Conservation (phyloP, 495 filamentous ascomycete species). For the Podospora fimiseda region DNA sequence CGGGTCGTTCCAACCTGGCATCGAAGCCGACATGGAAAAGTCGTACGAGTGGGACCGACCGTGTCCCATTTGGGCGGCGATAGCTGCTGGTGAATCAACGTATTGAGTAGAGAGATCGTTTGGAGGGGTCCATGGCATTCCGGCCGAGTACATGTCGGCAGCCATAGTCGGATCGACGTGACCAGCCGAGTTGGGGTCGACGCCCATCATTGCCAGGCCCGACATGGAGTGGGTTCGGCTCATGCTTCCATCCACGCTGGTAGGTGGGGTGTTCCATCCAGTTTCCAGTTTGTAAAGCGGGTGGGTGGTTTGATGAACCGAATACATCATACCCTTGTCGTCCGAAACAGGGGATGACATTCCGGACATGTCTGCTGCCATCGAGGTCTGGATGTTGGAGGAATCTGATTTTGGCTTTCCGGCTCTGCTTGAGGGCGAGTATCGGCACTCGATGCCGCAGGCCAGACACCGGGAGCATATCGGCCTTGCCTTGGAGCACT, state of each 20-base stretch:
- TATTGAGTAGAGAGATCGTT: slow-evolving; percentile 27
- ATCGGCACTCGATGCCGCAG: slow-evolving; percentile 41
- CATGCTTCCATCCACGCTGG: slow-evolving; percentile 30
- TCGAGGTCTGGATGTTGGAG: slow-evolving; percentile 20
- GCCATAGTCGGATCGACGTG: slow-evolving; percentile 26
- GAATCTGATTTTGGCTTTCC: slow-evolving; percentile 39
- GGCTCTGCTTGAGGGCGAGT: slow-evolving; percentile 45
- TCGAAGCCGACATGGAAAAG: slow-evolving; percentile 26
- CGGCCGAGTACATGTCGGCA: slow-evolving; percentile 27
- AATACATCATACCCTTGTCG: slow-evolving; percentile 23
- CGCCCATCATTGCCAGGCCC: slow-evolving; percentile 26
- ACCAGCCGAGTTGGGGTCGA: slow-evolving; percentile 21
- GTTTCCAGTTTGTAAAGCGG: slow-evolving; percentile 26
- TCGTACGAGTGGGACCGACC: slow-evolving; percentile 32
- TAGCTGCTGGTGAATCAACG: slow-evolving; percentile 26
- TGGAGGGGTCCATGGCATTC: slow-evolving; percentile 34
- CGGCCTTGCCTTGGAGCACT: slow-evolving; percentile 46
- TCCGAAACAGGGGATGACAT: slow-evolving; percentile 20
- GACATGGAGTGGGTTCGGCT: slow-evolving; percentile 32
- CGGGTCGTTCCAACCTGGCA: slow-evolving; percentile 16
- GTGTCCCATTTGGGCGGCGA: slow-evolving; percentile 17
- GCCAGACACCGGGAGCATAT: slow-evolving; percentile 44
- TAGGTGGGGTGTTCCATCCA: slow-evolving; percentile 31
- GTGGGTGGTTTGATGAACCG: slow-evolving; percentile 15
- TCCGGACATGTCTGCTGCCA: slow-evolving; percentile 14